Evolutionary conservation across 2,329 filamentous ascomycete species (phyloP), one percentile per base, ranked within the genome.

Genomic region (Lachnellula willkommii): DNA sequence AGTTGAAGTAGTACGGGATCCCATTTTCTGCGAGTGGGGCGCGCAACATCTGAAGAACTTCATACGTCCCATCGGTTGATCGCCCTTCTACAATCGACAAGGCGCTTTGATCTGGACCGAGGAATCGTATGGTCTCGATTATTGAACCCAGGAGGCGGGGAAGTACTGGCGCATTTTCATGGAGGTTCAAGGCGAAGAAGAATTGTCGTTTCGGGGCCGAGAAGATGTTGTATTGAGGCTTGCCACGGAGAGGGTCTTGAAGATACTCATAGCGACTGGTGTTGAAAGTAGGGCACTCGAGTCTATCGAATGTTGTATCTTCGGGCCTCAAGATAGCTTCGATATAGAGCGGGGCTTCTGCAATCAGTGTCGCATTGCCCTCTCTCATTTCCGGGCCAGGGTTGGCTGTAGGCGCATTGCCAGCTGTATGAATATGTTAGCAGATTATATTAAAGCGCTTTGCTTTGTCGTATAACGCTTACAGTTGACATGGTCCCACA

Each of bases 41-140:
- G 1, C 65, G 65, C 6, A 84, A 64, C 0, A 70, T 68, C 2
- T 68, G 55, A 1, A 84, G 71, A 7, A 83, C 70, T 37, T 81
- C 77, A 36, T 64, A 72, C 0, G 81, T 83, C 4, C 79, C 79
- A 56, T 84, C 80, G 22, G 72, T 62, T 0, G 80, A 83, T 61
- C 78, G 73, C 12, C 80, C 80, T 59, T 83, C 80, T 12, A 83
- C 72, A 24, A 83, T 76, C 1, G 79, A 82, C 1, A 84, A 67
- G 0, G 74, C 77, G 61, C 79, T 83, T 53, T 72, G 71, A 9
- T 74, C 58, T 0, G 77, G 74, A 0, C 80, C 79, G 0, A 84
- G 72, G 61, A 78, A 80, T 1, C 65, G 69, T 5, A 79, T 73
- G 1, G 70, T 71, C 60, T 82, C 75, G 28, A 83, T 57, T 8